These are phyloP conservation scores for Benincasa hispida DNA, from an alignment of 306 rosid genomes.

Conservation along the genomic window DNA sequence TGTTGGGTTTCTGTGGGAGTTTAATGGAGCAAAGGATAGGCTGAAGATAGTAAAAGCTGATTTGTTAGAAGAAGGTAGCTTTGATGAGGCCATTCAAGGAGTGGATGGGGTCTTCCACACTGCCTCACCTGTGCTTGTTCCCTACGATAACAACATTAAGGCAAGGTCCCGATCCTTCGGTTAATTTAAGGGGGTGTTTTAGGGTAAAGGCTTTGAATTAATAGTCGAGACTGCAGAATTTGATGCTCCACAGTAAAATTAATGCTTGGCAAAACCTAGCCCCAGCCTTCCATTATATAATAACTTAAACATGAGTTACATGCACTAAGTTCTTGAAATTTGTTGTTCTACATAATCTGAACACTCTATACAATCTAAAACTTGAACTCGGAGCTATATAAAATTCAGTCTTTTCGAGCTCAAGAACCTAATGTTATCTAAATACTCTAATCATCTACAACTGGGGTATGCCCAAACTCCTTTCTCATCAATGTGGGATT, in stretches of 20 bases:
- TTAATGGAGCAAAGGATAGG: slow-evolving; percentile 57
- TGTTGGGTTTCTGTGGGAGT: slow-evolving; percentile 46
- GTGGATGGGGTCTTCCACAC: slow-evolving; percentile 82
- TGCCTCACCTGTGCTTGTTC: slow-evolving; percentile 66
- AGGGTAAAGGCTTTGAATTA: background rate
- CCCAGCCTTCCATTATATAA: background rate
- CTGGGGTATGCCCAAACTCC: background rate
- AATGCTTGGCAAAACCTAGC: background rate
- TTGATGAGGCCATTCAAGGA: slow-evolving; percentile 50
- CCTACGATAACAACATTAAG: slow-evolving; percentile 43
- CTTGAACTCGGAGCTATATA: background rate
- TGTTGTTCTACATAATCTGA: background rate
- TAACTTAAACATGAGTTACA: background rate
- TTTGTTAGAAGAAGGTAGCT: slow-evolving; percentile 53
- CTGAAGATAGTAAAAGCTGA: slow-evolving; percentile 53
- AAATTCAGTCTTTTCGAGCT: background rate
- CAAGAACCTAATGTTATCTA: background rate
- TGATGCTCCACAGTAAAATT: background rate
- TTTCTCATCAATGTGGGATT: background rate
- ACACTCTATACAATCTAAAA: background rate
- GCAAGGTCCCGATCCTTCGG: slow-evolving; percentile 9
- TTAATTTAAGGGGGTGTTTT: background rate
- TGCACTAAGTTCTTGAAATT: background rate
- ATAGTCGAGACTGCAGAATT: background rate
- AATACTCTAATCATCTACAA: background rate